Conservation (phyloP, 2,329 filamentous ascomycete species). For the Parafenestella ontariensis region DNA sequence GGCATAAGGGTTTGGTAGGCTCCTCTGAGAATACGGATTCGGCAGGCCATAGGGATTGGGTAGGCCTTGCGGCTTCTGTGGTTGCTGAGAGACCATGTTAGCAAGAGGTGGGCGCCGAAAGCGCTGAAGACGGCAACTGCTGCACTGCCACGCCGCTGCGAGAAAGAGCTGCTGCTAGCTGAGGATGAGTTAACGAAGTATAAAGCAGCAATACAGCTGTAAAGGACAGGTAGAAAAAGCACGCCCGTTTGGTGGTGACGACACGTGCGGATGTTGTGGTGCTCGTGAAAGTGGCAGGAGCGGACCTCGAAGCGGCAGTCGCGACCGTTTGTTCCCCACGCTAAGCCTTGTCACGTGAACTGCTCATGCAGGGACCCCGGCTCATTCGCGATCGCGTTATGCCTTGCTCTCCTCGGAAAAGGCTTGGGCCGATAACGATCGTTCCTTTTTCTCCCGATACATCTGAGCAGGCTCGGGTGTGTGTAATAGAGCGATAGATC, state of each 20-base stretch:
- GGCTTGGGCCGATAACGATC: slow-evolving; percentile 13
- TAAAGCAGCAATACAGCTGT: background rate
- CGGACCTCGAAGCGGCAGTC: background rate
- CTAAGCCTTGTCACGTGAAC: slow-evolving; percentile 12
- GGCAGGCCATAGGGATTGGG: slow-evolving; percentile 36
- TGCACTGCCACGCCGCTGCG: background rate
- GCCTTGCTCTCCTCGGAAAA: slow-evolving; percentile 6
- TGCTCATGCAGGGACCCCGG: slow-evolving; percentile 17
- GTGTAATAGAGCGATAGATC: slow-evolving; percentile 2
- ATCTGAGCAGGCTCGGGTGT: slow-evolving; percentile 29
- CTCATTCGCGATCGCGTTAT: slow-evolving; percentile 19
- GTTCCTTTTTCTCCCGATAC: slow-evolving; percentile 10
- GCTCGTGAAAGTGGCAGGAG: background rate
- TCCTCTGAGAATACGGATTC: slow-evolving; percentile 35
- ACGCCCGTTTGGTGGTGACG: background rate
- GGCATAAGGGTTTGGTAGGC: slow-evolving; percentile 39
- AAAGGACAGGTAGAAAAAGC: background rate
- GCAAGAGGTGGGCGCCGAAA: slow-evolving; percentile 11
- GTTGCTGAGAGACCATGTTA: slow-evolving; percentile 33
- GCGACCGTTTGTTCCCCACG: slow-evolving; percentile 9
- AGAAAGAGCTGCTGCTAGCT: background rate
- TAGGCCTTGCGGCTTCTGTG: slow-evolving; percentile 32
- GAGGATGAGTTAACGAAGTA: background rate
- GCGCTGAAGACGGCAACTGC: slow-evolving; percentile 6
- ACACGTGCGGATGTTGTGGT: background rate